Base-by-base conservation (phyloP, 495 filamentous ascomycete genomes). In the Xylaria grammica region DNA sequence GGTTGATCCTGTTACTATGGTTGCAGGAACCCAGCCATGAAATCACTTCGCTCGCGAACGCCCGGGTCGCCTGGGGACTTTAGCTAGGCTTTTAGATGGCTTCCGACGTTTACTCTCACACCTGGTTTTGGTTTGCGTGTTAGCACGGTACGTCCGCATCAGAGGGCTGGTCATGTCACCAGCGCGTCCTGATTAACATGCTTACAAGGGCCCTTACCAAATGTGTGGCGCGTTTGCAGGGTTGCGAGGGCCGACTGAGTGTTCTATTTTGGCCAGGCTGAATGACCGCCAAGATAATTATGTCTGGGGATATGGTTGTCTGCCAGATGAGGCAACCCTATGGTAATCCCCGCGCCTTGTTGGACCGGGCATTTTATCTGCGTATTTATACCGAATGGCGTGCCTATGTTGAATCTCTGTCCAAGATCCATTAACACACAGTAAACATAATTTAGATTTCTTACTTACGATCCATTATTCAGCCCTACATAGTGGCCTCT, bases 1-100 rank as follows among this genome's bases (percentile, higher is more conserved):
- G 52, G 52, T 55, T 55, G 15, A 38, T 40, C 19, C n/a, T 55
- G 34, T 22, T 55, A 55, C 52, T 19, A 27, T 13, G n/a, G 52
- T n/a, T 40, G 34, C 52, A 55, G 30, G 11, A 38, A 26, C 17
- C 36, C 11, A 40, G 52, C 52, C 34, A 40, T 27, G 13, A 40
- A n/a, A 30, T 19, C n/a, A 51, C 48, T 17, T 51, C n/a, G 48
- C 30, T 19, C 1, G 48, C 10, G 10, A 30, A 17, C 17, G 48
- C 27, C 24, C 19, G 17, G 24, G 10, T 51, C 26, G 13, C n/a
- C 27, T 29, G 30, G 19, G 4, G 50, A 8, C 20, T 1, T n/a
- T 53, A 17, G 50, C 10, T 24, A 17, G 30, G 50, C 2, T 34
- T 53, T 30, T 32, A 2, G 50, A n/a, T 53, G 20, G 19, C 19